Conservation (phyloP, 306 rosid genomes). For the Parietaria judaica region DNA sequence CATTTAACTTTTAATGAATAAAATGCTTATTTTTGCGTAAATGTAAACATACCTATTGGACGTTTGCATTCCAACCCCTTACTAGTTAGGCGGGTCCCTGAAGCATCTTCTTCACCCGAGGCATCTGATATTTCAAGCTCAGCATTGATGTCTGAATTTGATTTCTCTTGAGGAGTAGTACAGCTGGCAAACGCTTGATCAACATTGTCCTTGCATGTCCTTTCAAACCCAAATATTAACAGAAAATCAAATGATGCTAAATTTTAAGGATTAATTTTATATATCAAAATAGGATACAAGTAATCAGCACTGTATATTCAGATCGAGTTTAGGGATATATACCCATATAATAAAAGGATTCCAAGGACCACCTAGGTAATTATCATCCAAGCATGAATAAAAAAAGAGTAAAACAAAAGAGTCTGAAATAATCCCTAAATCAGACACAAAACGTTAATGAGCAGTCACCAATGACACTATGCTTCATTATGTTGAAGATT, state of each 20-base stretch:
- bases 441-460: too few species aligned
- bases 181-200: slow-evolving; percentile 70
- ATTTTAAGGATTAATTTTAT: background rate
- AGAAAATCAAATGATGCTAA: background rate
- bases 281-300: too few species aligned
- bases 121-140: slow-evolving; percentile 93
- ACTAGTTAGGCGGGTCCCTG: slow-evolving; percentile 39
- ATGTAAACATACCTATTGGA: slow-evolving; percentile 39
- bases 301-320: too few species aligned
- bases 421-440: too few species aligned
- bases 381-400: too few species aligned
- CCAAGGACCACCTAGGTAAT: too few species aligned
- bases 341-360: too few species aligned
- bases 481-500: too few species aligned
- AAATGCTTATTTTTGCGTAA: background rate
- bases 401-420: too few species aligned
- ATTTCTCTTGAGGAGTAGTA: slow-evolving; percentile 84
- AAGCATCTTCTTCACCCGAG: slow-evolving; percentile 88
- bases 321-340: too few species aligned
- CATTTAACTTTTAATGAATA: background rate
- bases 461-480: too few species aligned
- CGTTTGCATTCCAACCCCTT: slow-evolving; percentile 53
- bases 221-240: slow-evolving; percentile 21
- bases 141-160: slow-evolving; percentile 87
- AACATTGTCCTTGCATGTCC: slow-evolving; percentile 80